Evolutionary conservation across 257 asterid species (phyloP).

Genomic region (Ligustrum vulgare): DNA sequence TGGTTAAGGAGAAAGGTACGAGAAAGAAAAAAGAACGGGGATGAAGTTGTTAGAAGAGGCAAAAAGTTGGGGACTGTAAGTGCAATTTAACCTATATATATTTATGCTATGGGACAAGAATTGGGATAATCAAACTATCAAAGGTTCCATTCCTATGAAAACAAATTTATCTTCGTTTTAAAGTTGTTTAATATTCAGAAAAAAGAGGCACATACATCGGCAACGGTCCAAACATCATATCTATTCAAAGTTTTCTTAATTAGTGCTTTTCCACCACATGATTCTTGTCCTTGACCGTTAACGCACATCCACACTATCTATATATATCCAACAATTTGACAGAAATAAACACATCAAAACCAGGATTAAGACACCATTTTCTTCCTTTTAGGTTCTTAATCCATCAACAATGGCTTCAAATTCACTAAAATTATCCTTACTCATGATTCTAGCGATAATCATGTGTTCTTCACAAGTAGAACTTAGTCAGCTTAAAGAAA

Average conservation of each 20-base stretch:
- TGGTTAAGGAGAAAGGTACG: too few relatives aligned
- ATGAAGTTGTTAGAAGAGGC: too few relatives aligned
- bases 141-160: neutral
- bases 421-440: slow-evolving; percentile 2
- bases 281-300: neutral
- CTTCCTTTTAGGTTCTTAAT: neutral
- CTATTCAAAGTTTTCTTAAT: too few relatives aligned
- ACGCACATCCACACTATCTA: neutral
- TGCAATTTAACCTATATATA: too few relatives aligned
- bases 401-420: slow-evolving; percentile 22
- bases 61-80: too few relatives aligned
- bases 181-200: too few relatives aligned
- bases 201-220: neutral
- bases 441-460: slow-evolving; percentile 21
- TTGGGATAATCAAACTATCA: too few relatives aligned
- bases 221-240: neutral
- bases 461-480: slow-evolving; percentile 12
- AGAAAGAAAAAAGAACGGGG: too few relatives aligned
- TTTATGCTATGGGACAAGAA: too few relatives aligned
- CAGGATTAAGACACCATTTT: neutral
- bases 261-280: neutral
- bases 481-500: slow-evolving; percentile 30
- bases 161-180: neutral
- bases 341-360: neutral
- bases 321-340: neutral